Base-by-base conservation (phyloP, 495 filamentous ascomycete genomes). In the Terfezia boudieri region DNA sequence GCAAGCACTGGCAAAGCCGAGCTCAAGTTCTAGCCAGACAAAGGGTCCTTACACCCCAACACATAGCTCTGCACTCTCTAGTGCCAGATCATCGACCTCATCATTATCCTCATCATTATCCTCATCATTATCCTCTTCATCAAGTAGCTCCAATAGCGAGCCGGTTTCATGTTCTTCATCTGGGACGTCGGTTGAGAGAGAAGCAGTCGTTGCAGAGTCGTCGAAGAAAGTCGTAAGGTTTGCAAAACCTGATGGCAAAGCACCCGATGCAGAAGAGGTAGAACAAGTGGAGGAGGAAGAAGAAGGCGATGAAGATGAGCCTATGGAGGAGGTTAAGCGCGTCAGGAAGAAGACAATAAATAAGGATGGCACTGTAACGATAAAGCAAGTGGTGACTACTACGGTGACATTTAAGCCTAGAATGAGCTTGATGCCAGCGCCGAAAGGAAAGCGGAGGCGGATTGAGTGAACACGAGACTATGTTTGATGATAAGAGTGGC, bases 401-500 rank as follows among this genome's bases (percentile, higher is more conserved):
- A 85, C 82, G 14, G 81, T 86, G 51, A 86, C 82, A 8, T 83
- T 83, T 64, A 81, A 77, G 26, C 79, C 79, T 50, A 60, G 71
- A 54, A 80, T 82, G 77, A 74, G 70, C 11, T 63, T 69, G 23
- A 65, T 68, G 60, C 79, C 80, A 14, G 80, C 82, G 52, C 82
- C 82, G 38, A 83, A 84, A 61, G 82, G 82, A 55, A 85, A 84
- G 73, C 70, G 79, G 67, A 75, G 82, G 66, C 81, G 81, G 68
- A 67, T 83, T 37, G 78, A 81, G 60, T 71, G 71, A 53, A 32
- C 26, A 32, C 7, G 26, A 32, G 4, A 32, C 1, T 32, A 32
- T 32, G 26, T 32, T 1, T 32, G 26, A 32, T 32, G 26, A 32
- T 32, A 32, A 32, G 26, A 32, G 26, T 32, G 26, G 26, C 26